phyloP scores from a whole-genome alignment of 2,329 filamentous ascomycete genomes.

The Trichoderma polysporum region DNA sequence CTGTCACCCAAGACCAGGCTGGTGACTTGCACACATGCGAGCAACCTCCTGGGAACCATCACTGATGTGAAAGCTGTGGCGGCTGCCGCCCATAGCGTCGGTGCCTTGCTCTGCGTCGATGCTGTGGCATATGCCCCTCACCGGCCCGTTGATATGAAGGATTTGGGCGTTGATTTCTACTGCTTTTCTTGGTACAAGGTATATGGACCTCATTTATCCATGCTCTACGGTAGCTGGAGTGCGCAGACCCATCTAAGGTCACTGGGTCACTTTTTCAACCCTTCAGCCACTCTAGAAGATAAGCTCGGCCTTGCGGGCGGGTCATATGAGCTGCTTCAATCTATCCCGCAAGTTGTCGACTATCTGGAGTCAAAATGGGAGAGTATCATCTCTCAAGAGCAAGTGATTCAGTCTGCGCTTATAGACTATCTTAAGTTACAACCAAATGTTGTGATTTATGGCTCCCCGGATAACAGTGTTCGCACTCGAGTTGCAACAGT shows the following conservation, averaged over 20 bases:
- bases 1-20: slow-evolving; percentile 65
- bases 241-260: slow-evolving; percentile 58
- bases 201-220: slow-evolving; percentile 72
- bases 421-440: slow-evolving; percentile 58
- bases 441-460: slow-evolving; percentile 57
- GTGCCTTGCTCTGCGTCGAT: slow-evolving; percentile 68
- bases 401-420: slow-evolving; percentile 56
- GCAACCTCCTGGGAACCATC: slow-evolving; percentile 72
- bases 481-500: slow-evolving; percentile 61
- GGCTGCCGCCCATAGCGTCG: slow-evolving; percentile 48
- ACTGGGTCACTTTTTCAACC: slow-evolving; percentile 67
- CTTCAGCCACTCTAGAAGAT: slow-evolving; percentile 56
- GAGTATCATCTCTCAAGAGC: slow-evolving; percentile 58
- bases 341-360: slow-evolving; percentile 58
- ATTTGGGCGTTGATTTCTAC: slow-evolving; percentile 72
- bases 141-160: slow-evolving; percentile 65
- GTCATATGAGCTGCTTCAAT: slow-evolving; percentile 68
- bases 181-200: slow-evolving; percentile 82
- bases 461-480: slow-evolving; percentile 50
- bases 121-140: slow-evolving; percentile 77
- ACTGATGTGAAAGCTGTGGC: slow-evolving; percentile 60
- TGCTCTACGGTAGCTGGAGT: slow-evolving; percentile 62
- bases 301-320: slow-evolving; percentile 68
- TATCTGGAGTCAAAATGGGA: slow-evolving; percentile 61
- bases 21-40: slow-evolving; percentile 71